Conservation (phyloP, 1,139 yeast genomes). For the Debaryomyces singareniensis region DNA sequence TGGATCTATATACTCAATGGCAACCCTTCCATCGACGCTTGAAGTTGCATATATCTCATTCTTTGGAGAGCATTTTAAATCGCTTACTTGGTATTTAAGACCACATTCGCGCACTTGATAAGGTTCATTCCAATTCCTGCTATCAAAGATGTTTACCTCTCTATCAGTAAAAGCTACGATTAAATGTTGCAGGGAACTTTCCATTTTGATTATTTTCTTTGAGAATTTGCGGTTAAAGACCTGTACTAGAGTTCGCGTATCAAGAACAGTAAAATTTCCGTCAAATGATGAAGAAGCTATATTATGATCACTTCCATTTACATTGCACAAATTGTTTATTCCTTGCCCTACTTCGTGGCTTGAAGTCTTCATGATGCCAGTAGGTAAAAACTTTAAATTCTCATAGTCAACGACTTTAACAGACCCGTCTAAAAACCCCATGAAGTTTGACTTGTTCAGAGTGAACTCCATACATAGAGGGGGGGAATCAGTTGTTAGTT, state of each 20-base stretch:
- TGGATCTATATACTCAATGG: conserved; percentile 66
- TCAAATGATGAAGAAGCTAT: conserved; percentile 54
- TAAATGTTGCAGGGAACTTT: conserved; percentile 39
- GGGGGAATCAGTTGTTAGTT: conserved; percentile 13
- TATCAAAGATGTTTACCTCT: conserved; percentile 53
- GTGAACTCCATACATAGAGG: conserved; percentile 14
- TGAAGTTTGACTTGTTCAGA: conserved; percentile 16
- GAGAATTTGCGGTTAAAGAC: conserved; percentile 18
- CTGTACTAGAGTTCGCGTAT: conserved; percentile 17
- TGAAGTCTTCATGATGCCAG: conserved; percentile 7
- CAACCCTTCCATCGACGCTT: conserved; percentile 85
- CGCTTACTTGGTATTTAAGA: conserved; percentile 63
- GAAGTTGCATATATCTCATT: conserved; percentile 65
- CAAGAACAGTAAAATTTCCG: conserved; percentile 35
- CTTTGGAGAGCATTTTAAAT: conserved; percentile 51
- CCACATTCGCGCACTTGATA: conserved; percentile 60
- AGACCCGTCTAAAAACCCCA: conserved; percentile 37
- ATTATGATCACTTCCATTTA: conserved; percentile 20
- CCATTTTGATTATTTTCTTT: conserved; percentile 63
- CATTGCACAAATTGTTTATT: conserved; percentile 19
- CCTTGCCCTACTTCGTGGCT: conserved; percentile 17
- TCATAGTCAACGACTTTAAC: conserved; percentile 38
- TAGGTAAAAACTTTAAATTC: conserved; percentile 20
- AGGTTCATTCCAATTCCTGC: conserved; percentile 39
- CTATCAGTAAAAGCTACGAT: conserved; percentile 55